Conservation (phyloP, 2,329 filamentous ascomycete genomes). For the Claviceps sp. region DNA sequence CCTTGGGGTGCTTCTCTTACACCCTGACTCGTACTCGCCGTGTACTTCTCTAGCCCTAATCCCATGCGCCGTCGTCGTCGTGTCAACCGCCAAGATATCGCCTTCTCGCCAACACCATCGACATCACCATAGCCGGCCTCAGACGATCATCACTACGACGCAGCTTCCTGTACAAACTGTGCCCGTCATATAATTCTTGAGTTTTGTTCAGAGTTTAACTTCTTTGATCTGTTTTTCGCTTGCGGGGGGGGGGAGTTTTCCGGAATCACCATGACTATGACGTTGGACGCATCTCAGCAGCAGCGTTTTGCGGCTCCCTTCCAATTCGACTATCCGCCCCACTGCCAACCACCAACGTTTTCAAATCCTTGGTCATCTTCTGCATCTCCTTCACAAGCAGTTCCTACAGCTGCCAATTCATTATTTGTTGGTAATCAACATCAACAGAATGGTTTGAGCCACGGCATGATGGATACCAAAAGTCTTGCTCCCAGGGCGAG, state of each 20-base stretch:
- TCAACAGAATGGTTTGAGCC: slow-evolving; percentile 28
- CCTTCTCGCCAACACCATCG: background rate
- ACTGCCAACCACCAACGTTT: slow-evolving; percentile 54
- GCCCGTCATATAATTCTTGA: background rate
- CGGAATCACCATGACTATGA: slow-evolving; percentile 70
- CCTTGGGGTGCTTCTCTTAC: slow-evolving; percentile 6
- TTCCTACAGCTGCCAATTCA: slow-evolving; percentile 41
- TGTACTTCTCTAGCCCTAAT: background rate
- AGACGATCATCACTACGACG: background rate
- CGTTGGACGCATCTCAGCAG: slow-evolving; percentile 70
- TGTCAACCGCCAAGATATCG: background rate
- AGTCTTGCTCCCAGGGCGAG: slow-evolving; percentile 37
- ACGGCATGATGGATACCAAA: slow-evolving; percentile 39
- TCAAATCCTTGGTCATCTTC: slow-evolving; percentile 76
- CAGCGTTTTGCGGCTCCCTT: slow-evolving; percentile 61
- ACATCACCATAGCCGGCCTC: background rate
- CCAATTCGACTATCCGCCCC: slow-evolving; percentile 60
- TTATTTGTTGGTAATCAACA: slow-evolving; percentile 48
- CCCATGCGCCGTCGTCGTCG: background rate
- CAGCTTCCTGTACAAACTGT: background rate
- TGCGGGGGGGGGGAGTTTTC: background rate
- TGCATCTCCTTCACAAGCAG: slow-evolving; percentile 26
- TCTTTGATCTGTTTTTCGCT: background rate
- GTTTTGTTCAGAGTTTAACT: background rate
- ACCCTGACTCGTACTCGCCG: background rate